Evolutionary conservation across 495 filamentous ascomycete species (phyloP).

Genomic region (Tuber aestivum): DNA sequence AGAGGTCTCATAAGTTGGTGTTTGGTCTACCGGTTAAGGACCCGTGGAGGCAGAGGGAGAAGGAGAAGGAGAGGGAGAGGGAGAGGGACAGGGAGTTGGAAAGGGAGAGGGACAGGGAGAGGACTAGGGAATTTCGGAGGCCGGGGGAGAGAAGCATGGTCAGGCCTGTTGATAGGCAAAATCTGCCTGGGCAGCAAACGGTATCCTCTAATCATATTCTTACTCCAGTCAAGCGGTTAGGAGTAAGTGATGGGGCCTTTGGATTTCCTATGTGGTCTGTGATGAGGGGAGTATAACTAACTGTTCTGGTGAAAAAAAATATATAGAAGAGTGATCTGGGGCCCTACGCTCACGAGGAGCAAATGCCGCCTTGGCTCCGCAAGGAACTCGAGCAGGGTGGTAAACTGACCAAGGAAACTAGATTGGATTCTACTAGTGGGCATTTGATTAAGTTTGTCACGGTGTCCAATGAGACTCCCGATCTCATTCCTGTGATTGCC

Average conservation of each 20-base stretch:
- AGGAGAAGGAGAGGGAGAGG: slow-evolving; percentile 22
- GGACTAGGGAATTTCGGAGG: slow-evolving; percentile 11
- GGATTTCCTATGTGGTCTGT: slow-evolving; percentile 14
- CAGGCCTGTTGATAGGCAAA: not conserved
- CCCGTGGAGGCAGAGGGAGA: slow-evolving; percentile 13
- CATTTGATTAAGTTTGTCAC: slow-evolving; percentile 46
- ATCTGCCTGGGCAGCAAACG: not conserved
- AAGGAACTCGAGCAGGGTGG: slow-evolving; percentile 61
- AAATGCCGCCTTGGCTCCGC: slow-evolving; percentile 78
- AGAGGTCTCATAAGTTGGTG: not conserved
- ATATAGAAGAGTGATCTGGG: slow-evolving; percentile 64
- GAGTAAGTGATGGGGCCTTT: slow-evolving; percentile 31
- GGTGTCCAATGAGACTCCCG: slow-evolving; percentile 58
- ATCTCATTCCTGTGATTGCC: slow-evolving; percentile 69
- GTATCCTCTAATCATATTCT: slow-evolving; percentile 6
- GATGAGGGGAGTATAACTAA: slow-evolving; percentile 13
- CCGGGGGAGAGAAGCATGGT: not conserved
- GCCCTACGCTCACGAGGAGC: slow-evolving; percentile 75
- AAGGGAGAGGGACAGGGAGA: slow-evolving; percentile 28
- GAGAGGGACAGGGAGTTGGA: slow-evolving; percentile 25
- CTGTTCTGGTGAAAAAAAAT: slow-evolving; percentile 43
- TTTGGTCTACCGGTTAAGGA: not conserved
- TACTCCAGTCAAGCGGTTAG: slow-evolving; percentile 19
- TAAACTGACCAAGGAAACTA: slow-evolving; percentile 53
- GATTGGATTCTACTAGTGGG: slow-evolving; percentile 50